phyloP scores from a whole-genome alignment of 1,139 yeast genomes.

The Suhomyces ambrosiae region DNA sequence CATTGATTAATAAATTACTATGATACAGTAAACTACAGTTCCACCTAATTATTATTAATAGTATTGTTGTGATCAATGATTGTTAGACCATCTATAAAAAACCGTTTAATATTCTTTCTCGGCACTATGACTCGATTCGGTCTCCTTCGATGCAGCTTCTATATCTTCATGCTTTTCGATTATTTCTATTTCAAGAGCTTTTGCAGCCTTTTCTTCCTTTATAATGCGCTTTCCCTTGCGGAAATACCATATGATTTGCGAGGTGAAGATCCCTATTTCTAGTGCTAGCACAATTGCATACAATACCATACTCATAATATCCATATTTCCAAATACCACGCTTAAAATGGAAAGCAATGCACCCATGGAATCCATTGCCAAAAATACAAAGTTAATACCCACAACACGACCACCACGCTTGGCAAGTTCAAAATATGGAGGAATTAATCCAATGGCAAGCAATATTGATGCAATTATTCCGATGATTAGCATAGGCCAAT shows the following conservation, averaged over 20 bases:
- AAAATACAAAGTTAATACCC: constrained; percentile 84
- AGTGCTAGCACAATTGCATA: constrained; percentile 71
- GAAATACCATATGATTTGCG: constrained; percentile 73
- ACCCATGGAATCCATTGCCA: constrained; percentile 76
- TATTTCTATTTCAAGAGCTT: constrained; percentile 1
- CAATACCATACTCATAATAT: constrained; percentile 74
- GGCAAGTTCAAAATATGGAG: constrained; percentile 84
- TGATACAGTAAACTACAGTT: no score
- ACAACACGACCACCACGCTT: constrained; percentile 82
- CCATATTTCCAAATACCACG: constrained; percentile 62
- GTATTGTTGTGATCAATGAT: no score
- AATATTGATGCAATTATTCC: constrained; percentile 80
- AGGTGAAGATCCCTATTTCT: constrained; percentile 74
- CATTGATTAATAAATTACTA: no score
- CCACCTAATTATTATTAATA: no score
- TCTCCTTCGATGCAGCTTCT: no score
- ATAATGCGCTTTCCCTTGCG: constrained; percentile 42
- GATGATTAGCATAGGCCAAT: constrained; percentile 78
- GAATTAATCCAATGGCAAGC: constrained; percentile 76
- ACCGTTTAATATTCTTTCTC: background rate
- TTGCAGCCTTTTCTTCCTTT: constrained; percentile 25
- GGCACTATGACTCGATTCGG: background rate
- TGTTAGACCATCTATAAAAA: background rate
- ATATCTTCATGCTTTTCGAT: background rate
- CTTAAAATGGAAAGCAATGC: constrained; percentile 76